Percentiles rank a stretch among this genome's conserved stretches.
These are phyloP conservation scores for Auriculariales sp. DNA, from an alignment of 768 basidiomycete species.

Conservation along the genomic window DNA sequence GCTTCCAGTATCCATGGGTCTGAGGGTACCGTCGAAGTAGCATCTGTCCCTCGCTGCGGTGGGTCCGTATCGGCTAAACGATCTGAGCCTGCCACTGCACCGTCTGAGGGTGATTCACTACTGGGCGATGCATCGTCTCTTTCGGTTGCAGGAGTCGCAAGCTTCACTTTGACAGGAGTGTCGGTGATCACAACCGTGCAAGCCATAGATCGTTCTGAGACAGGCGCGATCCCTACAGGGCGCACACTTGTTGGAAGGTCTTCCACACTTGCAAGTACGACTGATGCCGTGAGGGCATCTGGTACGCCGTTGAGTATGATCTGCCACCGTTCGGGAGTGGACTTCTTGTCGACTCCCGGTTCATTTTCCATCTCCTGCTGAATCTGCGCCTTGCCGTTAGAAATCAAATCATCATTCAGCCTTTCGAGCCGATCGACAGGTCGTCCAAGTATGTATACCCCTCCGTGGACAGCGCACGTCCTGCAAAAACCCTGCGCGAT, in stretches of 20 bases:
- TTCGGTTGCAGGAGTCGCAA: too few species aligned
- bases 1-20: background rate
- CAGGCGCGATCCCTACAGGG: background rate
- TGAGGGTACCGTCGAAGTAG: too few species aligned
- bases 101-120: too few species aligned
- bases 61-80: too few species aligned
- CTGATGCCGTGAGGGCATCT: conserved; percentile 7
- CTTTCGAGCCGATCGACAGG: conserved; percentile 4
- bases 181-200: background rate
- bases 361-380: too few species aligned
- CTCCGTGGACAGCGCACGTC: conserved; percentile 59
- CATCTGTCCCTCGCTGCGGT: too few species aligned
- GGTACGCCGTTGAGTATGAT: conserved; percentile 6
- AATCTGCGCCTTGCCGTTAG: background rate
- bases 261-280: too few species aligned
- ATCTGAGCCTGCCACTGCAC: too few species aligned
- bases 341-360: too few species aligned
- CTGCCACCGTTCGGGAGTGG: conserved; percentile 2
- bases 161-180: background rate
- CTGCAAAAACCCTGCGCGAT: conserved; percentile 71
- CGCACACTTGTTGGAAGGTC: too few species aligned
- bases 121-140: too few species aligned
- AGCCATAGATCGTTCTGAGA: background rate
- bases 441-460: conserved; percentile 26
- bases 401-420: background rate